phyloP scores from a whole-genome alignment of 768 basidiomycete genomes.

The Tylopilus rubrobrunneus region DNA sequence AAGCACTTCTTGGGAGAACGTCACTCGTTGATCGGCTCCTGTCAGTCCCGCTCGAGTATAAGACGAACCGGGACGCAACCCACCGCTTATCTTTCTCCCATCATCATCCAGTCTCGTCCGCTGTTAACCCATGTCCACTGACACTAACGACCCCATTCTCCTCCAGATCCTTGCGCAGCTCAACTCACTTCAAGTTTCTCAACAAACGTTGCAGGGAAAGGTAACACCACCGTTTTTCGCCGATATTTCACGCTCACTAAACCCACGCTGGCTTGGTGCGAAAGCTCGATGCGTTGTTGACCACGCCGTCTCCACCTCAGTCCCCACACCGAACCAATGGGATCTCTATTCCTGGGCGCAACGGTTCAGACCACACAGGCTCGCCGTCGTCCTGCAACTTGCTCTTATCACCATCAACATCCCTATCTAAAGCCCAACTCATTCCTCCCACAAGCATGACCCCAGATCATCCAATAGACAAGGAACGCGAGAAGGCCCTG shows the following conservation, averaged over 20 bases:
- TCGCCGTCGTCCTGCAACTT: constrained; percentile 24
- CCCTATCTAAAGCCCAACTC: constrained; percentile 23
- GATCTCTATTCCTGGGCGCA: constrained; percentile 25
- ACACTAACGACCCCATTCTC: constrained; percentile 49
- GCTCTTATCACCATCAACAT: constrained; percentile 29
- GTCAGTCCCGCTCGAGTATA: constrained; percentile 1
- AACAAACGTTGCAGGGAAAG: constrained; percentile 78
- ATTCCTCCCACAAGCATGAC: constrained; percentile 18
- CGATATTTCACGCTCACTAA: neutral
- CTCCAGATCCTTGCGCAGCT: constrained; percentile 73
- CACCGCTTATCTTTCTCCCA: constrained; percentile 12
- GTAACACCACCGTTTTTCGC: constrained; percentile 32
- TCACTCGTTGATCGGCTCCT: neutral
- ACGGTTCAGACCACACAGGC: constrained; percentile 4
- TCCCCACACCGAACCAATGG: constrained; percentile 23
- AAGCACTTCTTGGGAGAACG: too few relatives aligned
- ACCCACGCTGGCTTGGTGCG: neutral
- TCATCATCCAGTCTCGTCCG: constrained; percentile 3
- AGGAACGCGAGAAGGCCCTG: constrained; percentile 65
- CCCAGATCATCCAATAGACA: constrained; percentile 39
- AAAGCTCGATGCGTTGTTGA: constrained; percentile 48
- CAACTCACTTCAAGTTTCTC: constrained; percentile 64
- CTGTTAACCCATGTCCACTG: constrained; percentile 25
- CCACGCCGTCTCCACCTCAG: constrained; percentile 27
- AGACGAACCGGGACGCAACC: neutral